A percentile compares a stretch with the other conserved stretches of the same genome.
These are phyloP conservation scores for Hypoxylon sp. DNA, from an alignment of 2,329 filamentous ascomycete genomes.

Conservation along the genomic window DNA sequence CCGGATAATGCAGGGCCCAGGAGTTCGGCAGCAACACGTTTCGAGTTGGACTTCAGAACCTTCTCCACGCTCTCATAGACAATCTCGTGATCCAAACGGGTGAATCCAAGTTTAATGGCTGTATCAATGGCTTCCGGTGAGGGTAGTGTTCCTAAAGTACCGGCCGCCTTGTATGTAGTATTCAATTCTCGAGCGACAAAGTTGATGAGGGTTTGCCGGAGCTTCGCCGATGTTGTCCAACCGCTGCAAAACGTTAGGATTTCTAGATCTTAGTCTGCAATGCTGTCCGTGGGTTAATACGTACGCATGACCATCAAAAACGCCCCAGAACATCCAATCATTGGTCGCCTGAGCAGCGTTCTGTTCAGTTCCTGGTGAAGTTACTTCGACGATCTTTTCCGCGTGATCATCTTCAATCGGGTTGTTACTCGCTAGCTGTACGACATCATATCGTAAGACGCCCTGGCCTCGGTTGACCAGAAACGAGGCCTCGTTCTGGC, in stretches of 20 bases:
- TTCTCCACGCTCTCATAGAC: constrained; percentile 93
- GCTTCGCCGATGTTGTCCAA: constrained; percentile 97
- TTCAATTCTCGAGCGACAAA: constrained; percentile 95
- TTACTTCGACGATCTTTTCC: constrained; percentile 96
- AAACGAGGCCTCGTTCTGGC: constrained; percentile 92
- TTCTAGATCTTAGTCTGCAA: constrained; percentile 1
- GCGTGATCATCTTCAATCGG: constrained; percentile 99
- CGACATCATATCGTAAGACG: constrained; percentile 93
- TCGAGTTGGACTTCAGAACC: constrained; percentile 88
- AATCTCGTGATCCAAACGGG: constrained; percentile 91
- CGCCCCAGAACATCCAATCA: constrained; percentile 99
- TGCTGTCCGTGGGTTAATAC: constrained; percentile 49
- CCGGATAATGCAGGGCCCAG: constrained; percentile 93
- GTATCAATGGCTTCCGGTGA: constrained; percentile 84
- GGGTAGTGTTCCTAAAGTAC: constrained; percentile 71
- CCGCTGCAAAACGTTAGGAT: constrained; percentile 67
- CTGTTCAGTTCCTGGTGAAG: constrained; percentile 63
- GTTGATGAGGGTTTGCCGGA: constrained; percentile 90
- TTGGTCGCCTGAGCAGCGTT: constrained; percentile 65
- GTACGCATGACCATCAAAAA: constrained; percentile 96
- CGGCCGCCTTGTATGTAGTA: constrained; percentile 84
- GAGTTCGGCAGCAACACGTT: constrained; percentile 89
- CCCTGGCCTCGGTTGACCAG: constrained; percentile 89
- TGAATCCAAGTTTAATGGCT: constrained; percentile 93
- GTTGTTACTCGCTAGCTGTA: constrained; percentile 94